Evolutionary conservation across 352 stramenopile genomes (phyloP).

Genomic region (Elongisporangium undulatum): DNA sequence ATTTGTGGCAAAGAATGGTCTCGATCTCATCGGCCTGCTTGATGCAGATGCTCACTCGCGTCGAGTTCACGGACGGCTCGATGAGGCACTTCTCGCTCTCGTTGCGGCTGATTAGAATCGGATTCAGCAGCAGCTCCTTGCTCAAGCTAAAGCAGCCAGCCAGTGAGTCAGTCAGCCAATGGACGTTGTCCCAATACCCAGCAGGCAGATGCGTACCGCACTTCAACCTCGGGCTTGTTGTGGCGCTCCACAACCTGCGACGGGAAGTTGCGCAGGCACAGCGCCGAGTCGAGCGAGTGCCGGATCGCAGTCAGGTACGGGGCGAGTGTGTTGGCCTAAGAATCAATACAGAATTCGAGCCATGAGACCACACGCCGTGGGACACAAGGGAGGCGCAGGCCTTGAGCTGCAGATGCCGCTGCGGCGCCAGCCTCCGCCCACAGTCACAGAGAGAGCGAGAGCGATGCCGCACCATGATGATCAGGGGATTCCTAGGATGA

Average conservation of each 20-base stretch:
- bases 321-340: constrained; percentile 80
- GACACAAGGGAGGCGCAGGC: background rate
- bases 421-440: background rate
- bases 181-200: background rate
- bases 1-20: constrained; percentile 93
- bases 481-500: background rate
- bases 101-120: constrained; percentile 92
- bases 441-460: background rate
- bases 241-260: constrained; percentile 95
- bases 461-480: background rate
- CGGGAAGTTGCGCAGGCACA: constrained; percentile 96
- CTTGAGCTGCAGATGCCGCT: background rate
- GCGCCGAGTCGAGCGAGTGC: constrained; percentile 87
- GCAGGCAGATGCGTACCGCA: constrained; percentile 48
- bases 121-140: constrained; percentile 94
- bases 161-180: background rate
- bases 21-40: constrained; percentile 96
- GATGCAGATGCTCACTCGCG: constrained; percentile 94
- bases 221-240: constrained; percentile 96
- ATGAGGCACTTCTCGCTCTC: constrained; percentile 93
- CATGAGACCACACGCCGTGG: background rate
- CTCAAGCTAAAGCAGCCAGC: constrained; percentile 44
- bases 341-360: background rate
- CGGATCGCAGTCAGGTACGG: constrained; percentile 93
- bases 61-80: constrained; percentile 94